Conservation (phyloP, 2,329 filamentous ascomycete species). For the Aspergillus clavatus region DNA sequence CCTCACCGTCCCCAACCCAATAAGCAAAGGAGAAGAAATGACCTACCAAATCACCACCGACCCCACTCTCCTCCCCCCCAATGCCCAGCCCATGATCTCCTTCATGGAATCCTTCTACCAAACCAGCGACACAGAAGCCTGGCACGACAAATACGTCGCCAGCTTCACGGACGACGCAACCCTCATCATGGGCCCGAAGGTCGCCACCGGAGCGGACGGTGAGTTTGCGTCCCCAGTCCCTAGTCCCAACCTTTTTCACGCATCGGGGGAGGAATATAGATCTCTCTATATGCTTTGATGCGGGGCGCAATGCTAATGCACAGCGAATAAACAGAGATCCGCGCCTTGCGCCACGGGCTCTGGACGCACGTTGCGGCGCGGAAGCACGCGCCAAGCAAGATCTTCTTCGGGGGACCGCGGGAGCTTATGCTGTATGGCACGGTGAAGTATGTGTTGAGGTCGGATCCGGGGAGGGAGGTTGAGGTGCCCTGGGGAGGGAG, state of each 20-base stretch:
- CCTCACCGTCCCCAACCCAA: neutral
- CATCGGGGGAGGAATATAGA: too few species aligned
- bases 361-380: conserved; percentile 35
- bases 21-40: too few species aligned
- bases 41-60: conserved; percentile 30
- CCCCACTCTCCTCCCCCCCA: conserved; percentile 21
- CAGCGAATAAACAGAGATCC: conserved; percentile 27
- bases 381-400: conserved; percentile 25
- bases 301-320: neutral
- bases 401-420: conserved; percentile 30
- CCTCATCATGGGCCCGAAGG: conserved; percentile 36
- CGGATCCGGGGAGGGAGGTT: conserved; percentile 26
- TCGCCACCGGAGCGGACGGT: conserved; percentile 30
- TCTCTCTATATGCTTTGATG: too few species aligned
- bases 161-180: conserved; percentile 34
- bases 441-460: conserved; percentile 32
- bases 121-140: conserved; percentile 32
- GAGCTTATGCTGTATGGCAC: conserved; percentile 38
- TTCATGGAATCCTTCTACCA: conserved; percentile 36
- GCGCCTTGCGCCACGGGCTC: conserved; percentile 29
- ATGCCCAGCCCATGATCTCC: conserved; percentile 21
- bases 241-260: neutral
- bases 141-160: conserved; percentile 32
- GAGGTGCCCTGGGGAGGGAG: conserved; percentile 36
- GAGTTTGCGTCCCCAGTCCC: conserved; percentile 1